Base-by-base conservation (phyloP, 2,329 filamentous ascomycete species). In the Cordyceps cateniannulata region DNA sequence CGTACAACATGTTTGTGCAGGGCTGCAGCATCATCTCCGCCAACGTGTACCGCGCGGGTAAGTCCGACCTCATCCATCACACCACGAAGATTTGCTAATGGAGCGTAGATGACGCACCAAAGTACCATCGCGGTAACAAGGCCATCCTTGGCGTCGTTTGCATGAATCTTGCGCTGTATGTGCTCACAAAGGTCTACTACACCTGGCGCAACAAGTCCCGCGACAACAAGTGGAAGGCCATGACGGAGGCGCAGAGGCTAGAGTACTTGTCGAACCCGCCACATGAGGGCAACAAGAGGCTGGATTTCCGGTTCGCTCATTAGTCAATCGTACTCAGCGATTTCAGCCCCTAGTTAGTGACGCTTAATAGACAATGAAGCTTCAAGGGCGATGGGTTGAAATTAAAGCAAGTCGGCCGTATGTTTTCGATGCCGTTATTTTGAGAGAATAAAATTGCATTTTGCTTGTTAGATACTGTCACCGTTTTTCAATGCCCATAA, bases 181-280 rank as follows among this genome's bases (percentile, higher is more conserved):
- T 79, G 1, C 71, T 73, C 0, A 75, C 78, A 20, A 84, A 84
- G 68, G 47, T 73, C 1, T 85, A 82, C 66, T 86, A 86, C 64
- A 68, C 80, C 1, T 69, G 65, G 58, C 71, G 79, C 6, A 85
- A 85, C 62, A 73, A 70, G 63, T 67, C 64, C 20, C 73, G 77
- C 27, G 78, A 78, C 20, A 63, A 61, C 20, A 72, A 72, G 40
- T 85, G 82, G 81, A 68, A 73, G 25, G 69, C 69, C 2, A 79
- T 85, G 79, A 76, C 69, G 3, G 67, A 69, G 12, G 77, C 79
- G 27, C 65, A 77, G 63, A 67, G 68, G 55, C 61, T 67, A 0
- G 52, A 67, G 1, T 76, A 77, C 47, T 59, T 72, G 0, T 65
- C 65, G 6, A 75, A 70, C 0, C 79, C 76, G 0, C 73, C 66